Conservation (phyloP, 2,329 filamentous ascomycete genomes). For the Claviceps cyperi region DNA sequence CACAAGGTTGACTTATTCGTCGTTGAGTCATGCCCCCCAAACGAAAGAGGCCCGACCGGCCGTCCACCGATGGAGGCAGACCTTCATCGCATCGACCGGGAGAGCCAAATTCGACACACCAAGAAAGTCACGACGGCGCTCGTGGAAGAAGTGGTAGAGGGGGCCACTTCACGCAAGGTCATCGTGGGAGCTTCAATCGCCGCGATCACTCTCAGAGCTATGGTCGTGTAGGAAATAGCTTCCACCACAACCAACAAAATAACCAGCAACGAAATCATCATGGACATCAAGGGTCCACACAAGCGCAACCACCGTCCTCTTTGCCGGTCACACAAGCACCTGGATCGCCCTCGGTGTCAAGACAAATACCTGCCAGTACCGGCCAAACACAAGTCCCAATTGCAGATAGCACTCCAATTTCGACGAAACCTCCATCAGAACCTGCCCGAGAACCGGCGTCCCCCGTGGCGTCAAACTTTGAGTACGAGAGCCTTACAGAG, state of each 20-base stretch:
- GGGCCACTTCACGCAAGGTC: constrained; percentile 24
- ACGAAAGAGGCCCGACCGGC: constrained; percentile 42
- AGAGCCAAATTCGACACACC: constrained; percentile 39
- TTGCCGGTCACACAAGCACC: constrained; percentile 11
- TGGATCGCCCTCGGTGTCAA: constrained; percentile 1
- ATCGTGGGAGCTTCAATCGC: constrained; percentile 32
- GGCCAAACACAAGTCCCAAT: constrained; percentile 4
- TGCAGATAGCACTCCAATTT: constrained; percentile 7
- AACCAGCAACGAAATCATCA: constrained; percentile 9
- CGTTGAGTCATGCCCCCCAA: constrained; percentile 38
- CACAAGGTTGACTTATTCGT: constrained; percentile 5
- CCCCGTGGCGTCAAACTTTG: constrained; percentile 36
- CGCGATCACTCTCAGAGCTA: constrained; percentile 34
- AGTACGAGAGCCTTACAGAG: constrained; percentile 64
- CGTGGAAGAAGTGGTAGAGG: constrained; percentile 28
- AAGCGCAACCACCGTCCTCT: constrained; percentile 11
- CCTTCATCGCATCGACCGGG: constrained; percentile 49
- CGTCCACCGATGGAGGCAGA: constrained; percentile 33
- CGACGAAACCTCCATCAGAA: constrained; percentile 11
- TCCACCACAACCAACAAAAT: constrained; percentile 8
- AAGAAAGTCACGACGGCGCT: constrained; percentile 39
- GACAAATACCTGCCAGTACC: constrained; percentile 7
- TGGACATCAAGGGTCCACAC: constrained; percentile 10
- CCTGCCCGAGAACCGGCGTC: constrained; percentile 8
- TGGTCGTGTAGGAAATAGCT: constrained; percentile 13